These are phyloP conservation scores for Pyrenochaeta sp. DNA, from an alignment of 2,329 filamentous ascomycete species.

Conservation along the genomic window DNA sequence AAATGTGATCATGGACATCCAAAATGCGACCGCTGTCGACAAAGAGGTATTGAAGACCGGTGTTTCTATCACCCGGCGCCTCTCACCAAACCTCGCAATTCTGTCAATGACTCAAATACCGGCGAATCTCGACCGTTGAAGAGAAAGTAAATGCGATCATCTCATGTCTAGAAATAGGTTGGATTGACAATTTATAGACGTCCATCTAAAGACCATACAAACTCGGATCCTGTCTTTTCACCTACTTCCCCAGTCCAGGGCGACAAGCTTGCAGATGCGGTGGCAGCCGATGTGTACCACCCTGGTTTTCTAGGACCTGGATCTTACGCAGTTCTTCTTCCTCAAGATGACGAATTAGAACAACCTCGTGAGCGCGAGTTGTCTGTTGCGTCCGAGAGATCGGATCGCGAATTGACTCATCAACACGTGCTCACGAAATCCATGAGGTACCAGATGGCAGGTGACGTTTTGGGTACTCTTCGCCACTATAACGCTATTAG, in stretches of 20 bases:
- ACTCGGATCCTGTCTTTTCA: constrained; percentile 14
- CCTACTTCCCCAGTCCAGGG: constrained; percentile 19
- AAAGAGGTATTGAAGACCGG: constrained; percentile 40
- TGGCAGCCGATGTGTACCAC: constrained; percentile 39
- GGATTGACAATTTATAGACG: constrained; percentile 21
- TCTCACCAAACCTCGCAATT: constrained; percentile 36
- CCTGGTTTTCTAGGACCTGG: constrained; percentile 45
- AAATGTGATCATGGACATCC: constrained; percentile 42
- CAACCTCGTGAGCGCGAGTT: constrained; percentile 23
- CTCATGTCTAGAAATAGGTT: too few relatives aligned
- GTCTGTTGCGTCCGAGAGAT: constrained; percentile 34
- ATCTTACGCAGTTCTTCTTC: constrained; percentile 39
- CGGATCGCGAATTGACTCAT: constrained; percentile 36
- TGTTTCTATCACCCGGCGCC: constrained; percentile 48
- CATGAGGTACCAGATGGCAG: constrained; percentile 40
- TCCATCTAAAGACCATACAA: constrained; percentile 16
- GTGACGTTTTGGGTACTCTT: constrained; percentile 33
- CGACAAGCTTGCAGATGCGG: constrained; percentile 41
- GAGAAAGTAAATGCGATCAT: constrained; percentile 36
- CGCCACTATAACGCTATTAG: constrained; percentile 35
- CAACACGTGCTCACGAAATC: constrained; percentile 41
- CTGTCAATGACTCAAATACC: constrained; percentile 15
- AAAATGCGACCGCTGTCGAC: constrained; percentile 42
- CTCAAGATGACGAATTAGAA: constrained; percentile 32
- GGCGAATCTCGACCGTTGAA: constrained; percentile 29